Base-by-base conservation (phyloP, 2,329 filamentous ascomycete species). In the Ophiocordyceps unilateralis region DNA sequence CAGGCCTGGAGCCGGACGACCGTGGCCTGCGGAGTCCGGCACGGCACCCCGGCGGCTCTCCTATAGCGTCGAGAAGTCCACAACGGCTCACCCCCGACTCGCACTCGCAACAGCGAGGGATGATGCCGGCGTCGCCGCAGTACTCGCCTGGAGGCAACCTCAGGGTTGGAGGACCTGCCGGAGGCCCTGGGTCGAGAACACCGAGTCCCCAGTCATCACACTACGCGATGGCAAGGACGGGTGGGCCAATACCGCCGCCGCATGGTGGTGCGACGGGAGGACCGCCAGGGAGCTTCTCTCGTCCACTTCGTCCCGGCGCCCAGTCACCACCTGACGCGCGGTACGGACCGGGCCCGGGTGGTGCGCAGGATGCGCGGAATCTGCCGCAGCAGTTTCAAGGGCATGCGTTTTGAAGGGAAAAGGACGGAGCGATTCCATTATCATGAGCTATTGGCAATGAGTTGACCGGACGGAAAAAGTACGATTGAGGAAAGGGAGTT, bases 51-150 rank as follows among this genome's bases (percentile, higher is more conserved):
- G 78, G 73, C 30, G 74, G 75, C 54, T 65, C 67, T 2, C 62
- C 69, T 30, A 60, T 66, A 30, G 63, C 66, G 12, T 67, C 66
- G 10, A 65, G 48, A 19, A 58, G 65, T 14, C 68, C 69, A n/a
- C 68, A 36, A 19, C 32, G 63, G 9, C 55, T 93, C 12, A 83
- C 81, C 5, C 71, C 86, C 0, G 85, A 94, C 57, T 78, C 93
- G 51, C 93, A 81, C 61, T 85, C 94, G 6, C 77, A 86, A 52
- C 81, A 89, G 51, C 78, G 85, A 47, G 81, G 32, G 9, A 36
- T 36, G 32, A 36, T 19, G n/a, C 32, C 32, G 32, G 17, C 32
- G 9, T 36, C 32, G n/a, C 70, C 77, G 15, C 53, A 72, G 36
- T 73, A 75, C 56, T 62, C 67, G 1, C 81, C 85, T 54, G 71